Conservation (phyloP, 331 rosid genomes). For the Cydonia oblonga region DNA sequence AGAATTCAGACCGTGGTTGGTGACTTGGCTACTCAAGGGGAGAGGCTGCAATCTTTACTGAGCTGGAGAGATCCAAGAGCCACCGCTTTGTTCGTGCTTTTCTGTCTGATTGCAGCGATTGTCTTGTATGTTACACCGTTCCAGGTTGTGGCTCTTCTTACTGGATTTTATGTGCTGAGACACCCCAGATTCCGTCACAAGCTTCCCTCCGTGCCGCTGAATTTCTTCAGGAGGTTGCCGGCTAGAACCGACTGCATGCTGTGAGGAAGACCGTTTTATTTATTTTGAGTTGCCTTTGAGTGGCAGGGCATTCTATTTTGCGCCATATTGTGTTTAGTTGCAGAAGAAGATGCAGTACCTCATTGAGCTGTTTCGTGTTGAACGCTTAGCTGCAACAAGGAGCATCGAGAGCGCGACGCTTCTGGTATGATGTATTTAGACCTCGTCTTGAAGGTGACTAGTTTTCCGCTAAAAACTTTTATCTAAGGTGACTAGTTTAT, state of each 20-base stretch:
- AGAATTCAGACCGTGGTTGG: conserved; percentile 93
- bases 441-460: conserved; percentile 27
- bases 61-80: conserved; percentile 99
- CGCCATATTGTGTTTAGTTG: background rate
- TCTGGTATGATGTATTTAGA: conserved; percentile 16
- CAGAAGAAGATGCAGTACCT: conserved; percentile 21
- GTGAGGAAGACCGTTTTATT: conserved; percentile 24
- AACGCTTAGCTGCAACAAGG: conserved; percentile 22
- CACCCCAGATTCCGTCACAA: conserved; percentile 98
- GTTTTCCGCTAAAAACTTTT: conserved; percentile 20
- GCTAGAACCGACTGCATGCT: conserved; percentile 98
- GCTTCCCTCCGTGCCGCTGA: conserved; percentile 93
- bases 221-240: conserved; percentile 94
- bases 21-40: conserved; percentile 95
- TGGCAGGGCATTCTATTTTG: background rate
- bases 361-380: conserved; percentile 19
- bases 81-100: conserved; percentile 74
- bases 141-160: conserved; percentile 85
- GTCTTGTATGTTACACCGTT: conserved; percentile 86
- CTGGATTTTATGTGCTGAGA: conserved; percentile 78
- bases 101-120: conserved; percentile 85
- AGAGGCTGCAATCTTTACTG: conserved; percentile 85
- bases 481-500: conserved; percentile 16
- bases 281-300: background rate
- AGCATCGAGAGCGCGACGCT: background rate